Percentiles rank a stretch among this genome's conserved stretches.
These are phyloP conservation scores for Funneliformis caledonium DNA, from an alignment of 371 early-diverging fungal species.

Conservation along the genomic window DNA sequence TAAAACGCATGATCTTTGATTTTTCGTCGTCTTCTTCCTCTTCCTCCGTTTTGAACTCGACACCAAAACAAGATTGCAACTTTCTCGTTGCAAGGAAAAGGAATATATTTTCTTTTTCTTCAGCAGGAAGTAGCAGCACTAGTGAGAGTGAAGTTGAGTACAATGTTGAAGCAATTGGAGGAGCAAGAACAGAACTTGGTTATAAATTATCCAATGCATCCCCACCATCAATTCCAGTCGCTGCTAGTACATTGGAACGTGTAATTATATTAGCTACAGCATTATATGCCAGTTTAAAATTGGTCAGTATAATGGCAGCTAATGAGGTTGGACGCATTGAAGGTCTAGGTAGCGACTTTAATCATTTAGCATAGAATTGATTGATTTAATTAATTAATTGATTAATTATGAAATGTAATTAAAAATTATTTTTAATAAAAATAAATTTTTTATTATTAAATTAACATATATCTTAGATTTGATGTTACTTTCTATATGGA, in stretches of 20 bases:
- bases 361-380: neutral
- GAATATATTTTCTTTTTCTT: constrained; percentile 28
- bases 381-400: neutral
- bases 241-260: constrained; percentile 30
- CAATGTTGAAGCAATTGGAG: neutral
- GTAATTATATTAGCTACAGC: neutral
- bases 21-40: neutral
- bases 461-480: constrained; percentile 17
- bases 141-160: constrained; percentile 22
- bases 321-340: constrained; percentile 29
- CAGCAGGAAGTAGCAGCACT: constrained; percentile 14
- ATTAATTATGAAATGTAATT: neutral
- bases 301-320: constrained; percentile 12
- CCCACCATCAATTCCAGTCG: neutral
- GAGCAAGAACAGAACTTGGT: neutral
- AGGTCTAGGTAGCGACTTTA: constrained; percentile 23
- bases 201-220: neutral
- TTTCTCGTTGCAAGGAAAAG: constrained; percentile 32
- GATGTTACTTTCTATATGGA: constrained; percentile 32
- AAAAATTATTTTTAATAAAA: neutral
- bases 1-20: constrained; percentile 23
- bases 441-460: neutral
- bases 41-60: constrained; percentile 7
- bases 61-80: constrained; percentile 22
- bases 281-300: constrained; percentile 12